phyloP scores from a whole-genome alignment of 2,329 filamentous ascomycete genomes.

The Mariannaea sp. region DNA sequence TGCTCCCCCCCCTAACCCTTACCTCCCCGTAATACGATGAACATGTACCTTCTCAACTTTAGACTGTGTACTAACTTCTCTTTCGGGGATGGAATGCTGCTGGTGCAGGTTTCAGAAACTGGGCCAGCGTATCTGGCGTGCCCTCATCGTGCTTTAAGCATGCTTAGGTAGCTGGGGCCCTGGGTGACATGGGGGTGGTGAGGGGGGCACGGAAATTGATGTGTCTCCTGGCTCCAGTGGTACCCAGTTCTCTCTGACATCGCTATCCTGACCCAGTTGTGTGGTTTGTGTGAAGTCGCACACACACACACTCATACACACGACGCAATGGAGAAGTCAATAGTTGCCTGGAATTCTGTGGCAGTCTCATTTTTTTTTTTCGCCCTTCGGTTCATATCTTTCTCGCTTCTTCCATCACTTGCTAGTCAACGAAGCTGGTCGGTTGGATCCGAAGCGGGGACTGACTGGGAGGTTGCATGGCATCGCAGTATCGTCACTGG shows the following conservation, averaged over 20 bases:
- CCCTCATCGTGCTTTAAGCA: conserved; percentile 19
- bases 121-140: conserved; percentile 10
- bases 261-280: conserved; percentile 3
- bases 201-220: conserved; percentile 34
- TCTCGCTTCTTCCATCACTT: too few relatives aligned
- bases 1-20: neutral
- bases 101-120: conserved; percentile 34
- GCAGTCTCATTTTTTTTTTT: too few relatives aligned
- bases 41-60: conserved; percentile 10
- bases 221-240: conserved; percentile 9
- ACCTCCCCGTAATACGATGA: too few relatives aligned
- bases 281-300: conserved; percentile 14
- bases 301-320: too few relatives aligned
- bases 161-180: conserved; percentile 24
- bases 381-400: too few relatives aligned
- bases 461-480: neutral
- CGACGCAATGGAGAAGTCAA: conserved; percentile 4
- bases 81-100: conserved; percentile 15
- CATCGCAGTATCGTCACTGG: conserved; percentile 2
- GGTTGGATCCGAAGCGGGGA: conserved; percentile 2
- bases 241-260: conserved; percentile 1
- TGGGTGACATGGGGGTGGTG: conserved; percentile 17
- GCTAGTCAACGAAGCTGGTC: too few relatives aligned
- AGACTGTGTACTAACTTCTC: conserved; percentile 23
- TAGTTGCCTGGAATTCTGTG: too few relatives aligned